Conservation (phyloP, 345 rosid genomes). For the Clausena lansium region DNA sequence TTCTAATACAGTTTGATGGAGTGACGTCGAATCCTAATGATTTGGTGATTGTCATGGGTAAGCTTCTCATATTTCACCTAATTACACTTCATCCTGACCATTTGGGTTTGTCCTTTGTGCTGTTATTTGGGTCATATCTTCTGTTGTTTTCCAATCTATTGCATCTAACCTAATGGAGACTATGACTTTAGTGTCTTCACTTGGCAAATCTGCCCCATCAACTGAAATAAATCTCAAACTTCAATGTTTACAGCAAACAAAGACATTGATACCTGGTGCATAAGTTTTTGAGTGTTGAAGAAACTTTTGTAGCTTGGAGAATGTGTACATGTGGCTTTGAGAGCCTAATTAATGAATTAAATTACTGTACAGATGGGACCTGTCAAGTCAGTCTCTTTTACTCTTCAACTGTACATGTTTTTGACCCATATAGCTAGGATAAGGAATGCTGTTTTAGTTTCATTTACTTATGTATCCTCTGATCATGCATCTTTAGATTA, state of each 20-base stretch:
- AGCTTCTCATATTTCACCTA: slow-evolving; percentile 19
- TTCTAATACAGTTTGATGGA: slow-evolving; percentile 91
- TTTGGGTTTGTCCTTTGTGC: not conserved
- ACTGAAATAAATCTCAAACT: not conserved
- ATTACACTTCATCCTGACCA: not conserved
- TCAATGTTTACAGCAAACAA: not conserved
- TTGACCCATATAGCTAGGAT: not conserved
- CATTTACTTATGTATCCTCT: not conserved
- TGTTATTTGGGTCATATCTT: not conserved
- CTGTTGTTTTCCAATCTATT: not conserved
- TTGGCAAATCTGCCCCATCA: not conserved
- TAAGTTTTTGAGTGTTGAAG: not conserved
- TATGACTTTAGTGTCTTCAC: slow-evolving; percentile 2
- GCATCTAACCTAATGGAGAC: not conserved
- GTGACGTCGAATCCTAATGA: slow-evolving; percentile 85
- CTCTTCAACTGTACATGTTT: not conserved
- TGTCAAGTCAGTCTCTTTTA: not conserved
- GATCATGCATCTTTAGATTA: not conserved
- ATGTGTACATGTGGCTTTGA: not conserved
- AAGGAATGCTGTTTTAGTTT: not conserved
- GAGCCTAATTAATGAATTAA: not conserved
- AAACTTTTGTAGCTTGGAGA: not conserved
- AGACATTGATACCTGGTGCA: not conserved
- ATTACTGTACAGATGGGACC: not conserved
- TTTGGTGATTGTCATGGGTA: slow-evolving; percentile 86